Base-by-base conservation (phyloP, 106 monocot genomes). In the Triglochin maritima region DNA sequence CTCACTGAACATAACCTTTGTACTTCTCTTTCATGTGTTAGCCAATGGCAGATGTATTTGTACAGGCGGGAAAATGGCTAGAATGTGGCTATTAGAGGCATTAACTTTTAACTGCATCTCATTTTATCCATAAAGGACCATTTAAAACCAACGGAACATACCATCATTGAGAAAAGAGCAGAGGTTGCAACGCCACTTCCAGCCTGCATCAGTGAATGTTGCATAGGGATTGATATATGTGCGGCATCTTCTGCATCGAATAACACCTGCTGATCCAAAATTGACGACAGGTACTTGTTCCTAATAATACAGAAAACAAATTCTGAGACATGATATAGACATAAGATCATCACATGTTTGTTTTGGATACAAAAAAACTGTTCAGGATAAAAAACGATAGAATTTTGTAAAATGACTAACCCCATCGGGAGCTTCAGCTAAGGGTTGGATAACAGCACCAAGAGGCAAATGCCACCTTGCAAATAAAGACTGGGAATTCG, bases 181-280 rank as follows among this genome's bases (percentile, higher is more conserved):
- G 60, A 92, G 84, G 65, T 92, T 98, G 82, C 98, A 98, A 17
- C 98, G 88, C 98, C 98, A 98, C 68, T 98, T 98, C 65, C 91
- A 81, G 66, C 98, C 98, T 44, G 78, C 76, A 81, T 98, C 98
- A 3, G 91, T 84, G 68, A 98, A 98, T 55, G 91, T 82, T 15
- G 78, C 98, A 71, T 92, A 98, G 46, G 98, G 86, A 72, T 98
- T 98, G 10, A 98, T 59, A 67, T 98, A 98, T 50, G 88, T 91
- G 6, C 98, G 88, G 56, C 91, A 98, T 70, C 91, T 83, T 64
- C 91, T 81, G 65, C 96, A 98, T 8, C 96, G 81, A 59, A 98
- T 69, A 60, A 98, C 77, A 63, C 98, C 98, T 62, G 84, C 79
- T 56, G 81, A 44, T 64, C 98, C 92, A 79, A 98, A 98, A 82